Base-by-base conservation (phyloP, 2,329 filamentous ascomycete species). In the Clonostachys byssicola region DNA sequence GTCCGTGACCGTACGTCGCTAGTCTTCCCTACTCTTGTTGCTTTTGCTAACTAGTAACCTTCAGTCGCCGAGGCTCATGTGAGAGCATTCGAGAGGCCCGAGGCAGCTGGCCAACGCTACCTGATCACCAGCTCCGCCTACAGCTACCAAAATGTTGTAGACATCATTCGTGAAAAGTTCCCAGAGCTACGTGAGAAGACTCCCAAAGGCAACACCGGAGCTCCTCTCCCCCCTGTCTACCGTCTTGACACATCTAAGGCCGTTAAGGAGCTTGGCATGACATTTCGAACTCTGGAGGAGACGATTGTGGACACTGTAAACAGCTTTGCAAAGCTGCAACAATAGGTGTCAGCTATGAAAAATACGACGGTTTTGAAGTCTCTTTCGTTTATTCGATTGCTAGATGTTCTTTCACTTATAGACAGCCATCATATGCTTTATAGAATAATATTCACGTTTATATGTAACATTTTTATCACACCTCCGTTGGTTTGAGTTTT, bases 1-100 rank as follows among this genome's bases (percentile, higher is more conserved):
- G 23, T 30, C 23, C 23, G 23, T 30, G 23, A 30, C 23, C 23
- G 23, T 30, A 30, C 9, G 23, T 30, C 23, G 3, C 23, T 30
- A 8, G 8, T 9, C 23, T 30, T 30, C 23, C 23, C 8, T 10
- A 30, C 3, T 3, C 9, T 10, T 3, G 2, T 30, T 10, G 2
- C 23, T 30, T 4, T 30, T 10, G 23, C 23, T 30, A 30, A 30
- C 23, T 10, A 8, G 23, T 8, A 30, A 14, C 70, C 75, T 5
- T 77, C 88, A 54, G 75, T 88, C 1, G 85, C 84, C 0, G 62
- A 76, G 6, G 78, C 78, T 0, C 83, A 88, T 51, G 74, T 88
- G 16, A 72, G 72, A 39, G 36, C 20, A 81, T 82, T 0, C 67
- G 80, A 43, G 64, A 80, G 78, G 20, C 70, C 76, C 1, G 77